These are phyloP conservation scores for Lactarius deliciosus DNA, from an alignment of 768 basidiomycete species.

Conservation along the genomic window DNA sequence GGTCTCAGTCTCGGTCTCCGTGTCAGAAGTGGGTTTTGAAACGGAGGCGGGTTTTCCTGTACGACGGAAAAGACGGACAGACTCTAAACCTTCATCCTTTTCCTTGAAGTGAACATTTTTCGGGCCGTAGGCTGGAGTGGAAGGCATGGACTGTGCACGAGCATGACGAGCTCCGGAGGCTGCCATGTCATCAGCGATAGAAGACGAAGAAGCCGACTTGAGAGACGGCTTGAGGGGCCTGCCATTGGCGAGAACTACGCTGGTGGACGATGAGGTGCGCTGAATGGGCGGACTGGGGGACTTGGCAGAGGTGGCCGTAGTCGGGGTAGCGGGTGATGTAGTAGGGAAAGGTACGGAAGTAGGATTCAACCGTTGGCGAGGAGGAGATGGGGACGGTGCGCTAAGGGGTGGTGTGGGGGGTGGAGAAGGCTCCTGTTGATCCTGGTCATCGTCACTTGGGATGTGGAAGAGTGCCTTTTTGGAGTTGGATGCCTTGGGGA, in stretches of 20 bases:
- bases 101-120: constrained; percentile 88
- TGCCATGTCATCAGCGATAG: constrained; percentile 43
- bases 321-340: constrained; percentile 1
- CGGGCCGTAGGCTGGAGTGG: constrained; percentile 50
- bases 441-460: constrained; percentile 24
- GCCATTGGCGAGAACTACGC: constrained; percentile 64
- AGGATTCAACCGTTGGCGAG: background rate
- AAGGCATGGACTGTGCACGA: constrained; percentile 58
- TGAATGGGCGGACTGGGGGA: constrained; percentile 14
- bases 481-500: constrained; percentile 11
- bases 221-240: constrained; percentile 87
- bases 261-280: constrained; percentile 36
- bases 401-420: constrained; percentile 16
- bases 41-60: constrained; percentile 70
- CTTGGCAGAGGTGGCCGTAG: background rate
- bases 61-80: constrained; percentile 60
- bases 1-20: constrained; percentile 37
- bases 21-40: constrained; percentile 42
- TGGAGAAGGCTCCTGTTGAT: constrained; percentile 26
- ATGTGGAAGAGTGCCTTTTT: constrained; percentile 30
- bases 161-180: constrained; percentile 33
- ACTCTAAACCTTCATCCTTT: constrained; percentile 57
- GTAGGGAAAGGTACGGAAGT: constrained; percentile 21
- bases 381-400: background rate
- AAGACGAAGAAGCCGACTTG: constrained; percentile 58